phyloP scores from a whole-genome alignment of 129 eudicot genomes.

The Chrysanthemum lavandulifolium region DNA sequence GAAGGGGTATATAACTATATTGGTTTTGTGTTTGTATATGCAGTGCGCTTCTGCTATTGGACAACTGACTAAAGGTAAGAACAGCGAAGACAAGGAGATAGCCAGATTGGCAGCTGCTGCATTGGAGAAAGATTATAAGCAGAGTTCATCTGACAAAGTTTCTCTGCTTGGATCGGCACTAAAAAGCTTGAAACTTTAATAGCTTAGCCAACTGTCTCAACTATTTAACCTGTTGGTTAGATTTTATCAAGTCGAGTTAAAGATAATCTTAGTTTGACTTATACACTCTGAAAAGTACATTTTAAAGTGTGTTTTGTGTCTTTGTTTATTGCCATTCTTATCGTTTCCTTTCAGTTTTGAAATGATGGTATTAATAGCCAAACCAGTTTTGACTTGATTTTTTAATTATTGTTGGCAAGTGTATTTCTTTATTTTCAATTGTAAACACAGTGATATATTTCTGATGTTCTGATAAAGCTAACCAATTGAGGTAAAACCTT shows the following conservation, averaged over 20 bases:
- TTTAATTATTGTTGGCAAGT: not conserved
- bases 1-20: not conserved
- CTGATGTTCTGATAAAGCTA: not conserved
- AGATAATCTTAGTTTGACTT: constrained; percentile 22
- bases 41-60: constrained; percentile 78
- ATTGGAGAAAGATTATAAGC: constrained; percentile 79
- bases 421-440: not conserved
- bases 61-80: constrained; percentile 78
- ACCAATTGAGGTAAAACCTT: not conserved
- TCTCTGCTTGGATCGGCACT: constrained; percentile 54
- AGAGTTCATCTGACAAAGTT: constrained; percentile 53
- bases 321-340: constrained; percentile 8
- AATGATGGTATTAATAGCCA: constrained; percentile 29
- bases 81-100: constrained; percentile 84
- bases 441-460: not conserved
- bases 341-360: constrained; percentile 8
- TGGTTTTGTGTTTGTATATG: constrained; percentile 13
- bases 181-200: constrained; percentile 53
- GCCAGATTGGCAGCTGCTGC: constrained; percentile 61
- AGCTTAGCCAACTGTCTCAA: not conserved
- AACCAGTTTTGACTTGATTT: constrained; percentile 25
- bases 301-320: constrained; percentile 12
- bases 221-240: constrained; percentile 13
- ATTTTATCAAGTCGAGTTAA: constrained; percentile 3
- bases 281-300: not conserved